phyloP scores from a whole-genome alignment of 2,329 filamentous ascomycete genomes.

The Didymella segeticola region DNA sequence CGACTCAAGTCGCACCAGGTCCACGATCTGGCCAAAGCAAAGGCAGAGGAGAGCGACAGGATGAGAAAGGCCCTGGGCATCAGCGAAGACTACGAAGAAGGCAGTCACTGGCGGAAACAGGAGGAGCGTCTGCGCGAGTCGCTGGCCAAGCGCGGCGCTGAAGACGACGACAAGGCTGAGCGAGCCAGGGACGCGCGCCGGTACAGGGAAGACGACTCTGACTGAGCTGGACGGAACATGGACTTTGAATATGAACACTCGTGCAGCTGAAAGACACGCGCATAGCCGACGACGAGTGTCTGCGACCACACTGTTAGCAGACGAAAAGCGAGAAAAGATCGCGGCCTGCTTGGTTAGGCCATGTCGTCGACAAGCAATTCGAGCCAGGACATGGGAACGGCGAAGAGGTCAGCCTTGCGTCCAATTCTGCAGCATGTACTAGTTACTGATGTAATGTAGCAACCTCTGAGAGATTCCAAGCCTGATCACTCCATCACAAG shows the following conservation, averaged over 20 bases:
- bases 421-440: neutral
- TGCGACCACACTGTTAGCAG: too few species aligned
- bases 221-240: conserved; percentile 23
- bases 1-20: conserved; percentile 90
- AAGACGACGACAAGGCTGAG: conserved; percentile 41
- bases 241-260: too few species aligned
- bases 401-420: conserved; percentile 4
- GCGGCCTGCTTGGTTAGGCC: neutral
- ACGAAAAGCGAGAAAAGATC: neutral
- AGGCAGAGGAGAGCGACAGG: conserved; percentile 93
- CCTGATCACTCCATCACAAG: too few species aligned
- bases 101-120: conserved; percentile 83
- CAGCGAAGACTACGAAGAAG: conserved; percentile 83
- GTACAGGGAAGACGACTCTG: conserved; percentile 38
- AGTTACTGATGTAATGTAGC: conserved; percentile 5
- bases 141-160: conserved; percentile 49
- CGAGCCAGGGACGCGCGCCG: conserved; percentile 33
- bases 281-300: neutral
- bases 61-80: conserved; percentile 87
- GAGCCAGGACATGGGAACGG: neutral
- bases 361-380: neutral
- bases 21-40: conserved; percentile 93
- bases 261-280: neutral
- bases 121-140: conserved; percentile 69
- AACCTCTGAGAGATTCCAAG: neutral